Conservation (phyloP, 2,329 filamentous ascomycete species). For the Emmonsia crescens region DNA sequence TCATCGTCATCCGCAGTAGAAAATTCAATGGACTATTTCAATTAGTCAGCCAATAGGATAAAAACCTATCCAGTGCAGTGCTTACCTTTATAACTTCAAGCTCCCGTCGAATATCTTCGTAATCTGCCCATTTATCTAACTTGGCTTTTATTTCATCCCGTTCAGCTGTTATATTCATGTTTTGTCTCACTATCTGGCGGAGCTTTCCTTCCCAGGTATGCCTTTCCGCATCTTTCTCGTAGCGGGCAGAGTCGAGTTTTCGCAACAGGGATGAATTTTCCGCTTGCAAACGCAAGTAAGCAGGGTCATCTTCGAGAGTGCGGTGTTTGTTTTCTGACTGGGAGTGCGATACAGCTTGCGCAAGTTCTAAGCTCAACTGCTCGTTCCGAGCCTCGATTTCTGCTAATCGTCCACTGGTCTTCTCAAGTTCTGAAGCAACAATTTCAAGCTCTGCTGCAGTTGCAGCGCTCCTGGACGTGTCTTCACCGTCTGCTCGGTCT, state of each 20-base stretch:
- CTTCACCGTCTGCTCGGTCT: slow-evolving; percentile 56
- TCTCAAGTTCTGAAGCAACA: slow-evolving; percentile 80
- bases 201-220: slow-evolving; percentile 65
- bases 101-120: slow-evolving; percentile 92
- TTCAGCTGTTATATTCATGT: slow-evolving; percentile 63
- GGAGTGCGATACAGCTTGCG: slow-evolving; percentile 69
- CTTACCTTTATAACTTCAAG: slow-evolving; percentile 76
- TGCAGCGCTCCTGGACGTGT: slow-evolving; percentile 51
- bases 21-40: slow-evolving; percentile 72
- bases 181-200: slow-evolving; percentile 69
- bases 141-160: slow-evolving; percentile 69
- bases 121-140: slow-evolving; percentile 82
- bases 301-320: slow-evolving; percentile 76
- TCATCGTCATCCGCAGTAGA: slow-evolving; percentile 73
- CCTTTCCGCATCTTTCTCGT: slow-evolving; percentile 74
- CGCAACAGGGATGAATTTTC: slow-evolving; percentile 88
- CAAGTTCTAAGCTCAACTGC: slow-evolving; percentile 79
- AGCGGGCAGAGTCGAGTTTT: slow-evolving; percentile 70
- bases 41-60: slow-evolving; percentile 8
- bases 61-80: slow-evolving; percentile 1
- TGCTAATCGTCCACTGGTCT: slow-evolving; percentile 73
- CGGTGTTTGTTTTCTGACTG: slow-evolving; percentile 46
- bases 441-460: slow-evolving; percentile 88
- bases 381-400: slow-evolving; percentile 93
- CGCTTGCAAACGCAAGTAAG: slow-evolving; percentile 74